These are phyloP conservation scores for Salix arbutifolia DNA, from an alignment of 345 rosid genomes.

Conservation along the genomic window DNA sequence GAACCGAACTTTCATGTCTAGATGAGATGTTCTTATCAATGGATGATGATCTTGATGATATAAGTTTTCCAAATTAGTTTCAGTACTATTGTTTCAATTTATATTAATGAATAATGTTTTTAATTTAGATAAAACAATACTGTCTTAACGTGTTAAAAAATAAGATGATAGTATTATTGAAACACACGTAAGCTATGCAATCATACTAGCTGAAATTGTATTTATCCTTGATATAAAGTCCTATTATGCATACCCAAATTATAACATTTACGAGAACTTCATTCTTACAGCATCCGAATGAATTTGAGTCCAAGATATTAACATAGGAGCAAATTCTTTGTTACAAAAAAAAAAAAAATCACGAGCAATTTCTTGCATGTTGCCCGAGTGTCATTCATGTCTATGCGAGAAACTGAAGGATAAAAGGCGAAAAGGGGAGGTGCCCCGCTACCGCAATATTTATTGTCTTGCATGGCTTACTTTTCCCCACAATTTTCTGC, in stretches of 20 bases:
- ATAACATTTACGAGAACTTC: no score
- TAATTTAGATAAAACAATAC: no score
- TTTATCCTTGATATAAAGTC: no score
- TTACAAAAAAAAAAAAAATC: no score
- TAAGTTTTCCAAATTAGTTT: conserved; percentile 19
- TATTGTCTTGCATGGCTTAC: not conserved
- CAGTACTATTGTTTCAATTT: not conserved
- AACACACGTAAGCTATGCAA: no score
- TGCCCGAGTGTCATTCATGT: not conserved
- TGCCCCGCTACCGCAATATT: not conserved
- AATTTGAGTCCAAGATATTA: no score
- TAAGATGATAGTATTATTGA: no score
- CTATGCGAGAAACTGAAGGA: not conserved
- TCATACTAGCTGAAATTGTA: no score
- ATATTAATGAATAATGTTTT: not conserved
- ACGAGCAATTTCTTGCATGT: not conserved
- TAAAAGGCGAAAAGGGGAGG: not conserved
- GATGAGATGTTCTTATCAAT: conserved; percentile 44
- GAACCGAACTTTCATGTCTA: conserved; percentile 37
- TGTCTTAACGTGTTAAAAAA: no score
- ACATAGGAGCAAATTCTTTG: not conserved
- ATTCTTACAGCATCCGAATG: no score
- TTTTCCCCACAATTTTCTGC: not conserved
- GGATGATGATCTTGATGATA: conserved; percentile 40
- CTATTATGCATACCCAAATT: no score